These are phyloP conservation scores for Phytophthora pluvialis DNA, from an alignment of 352 stramenopile genomes.

Conservation along the genomic window DNA sequence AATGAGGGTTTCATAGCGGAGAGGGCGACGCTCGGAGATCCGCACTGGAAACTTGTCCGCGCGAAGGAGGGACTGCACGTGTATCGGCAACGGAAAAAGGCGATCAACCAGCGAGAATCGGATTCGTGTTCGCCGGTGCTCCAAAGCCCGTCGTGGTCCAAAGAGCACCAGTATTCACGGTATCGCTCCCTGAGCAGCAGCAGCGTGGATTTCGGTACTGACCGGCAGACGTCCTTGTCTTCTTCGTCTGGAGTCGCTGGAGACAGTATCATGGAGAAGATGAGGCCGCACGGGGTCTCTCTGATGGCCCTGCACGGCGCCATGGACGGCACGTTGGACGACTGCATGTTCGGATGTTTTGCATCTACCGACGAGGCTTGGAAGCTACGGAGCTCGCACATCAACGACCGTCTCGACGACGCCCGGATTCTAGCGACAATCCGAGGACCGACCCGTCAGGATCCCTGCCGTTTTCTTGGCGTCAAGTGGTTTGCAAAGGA, in stretches of 20 bases:
- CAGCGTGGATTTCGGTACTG: background rate
- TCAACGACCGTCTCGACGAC: conserved; percentile 58
- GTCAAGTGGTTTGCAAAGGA: conserved; percentile 72
- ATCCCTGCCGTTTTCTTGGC: conserved; percentile 56
- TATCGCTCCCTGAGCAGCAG: conserved; percentile 9
- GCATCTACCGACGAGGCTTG: conserved; percentile 46
- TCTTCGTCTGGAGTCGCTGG: conserved; percentile 19
- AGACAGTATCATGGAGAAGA: conserved; percentile 36
- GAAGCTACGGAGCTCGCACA: conserved; percentile 50
- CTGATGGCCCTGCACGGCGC: conserved; percentile 48
- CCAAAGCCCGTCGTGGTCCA: conserved; percentile 18
- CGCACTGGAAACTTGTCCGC: conserved; percentile 46
- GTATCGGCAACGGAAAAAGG: conserved; percentile 30
- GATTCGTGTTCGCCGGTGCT: conserved; percentile 6
- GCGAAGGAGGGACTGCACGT: conserved; percentile 43
- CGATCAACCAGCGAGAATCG: conserved; percentile 3
- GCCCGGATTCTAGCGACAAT: conserved; percentile 51
- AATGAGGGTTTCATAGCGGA: conserved; percentile 44
- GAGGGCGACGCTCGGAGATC: conserved; percentile 24
- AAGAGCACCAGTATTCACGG: conserved; percentile 8
- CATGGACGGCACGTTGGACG: conserved; percentile 54
- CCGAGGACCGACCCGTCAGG: conserved; percentile 28
- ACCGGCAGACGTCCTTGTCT: conserved; percentile 4
- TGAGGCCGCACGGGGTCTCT: conserved; percentile 35
- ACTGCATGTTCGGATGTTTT: conserved; percentile 52